Percentiles rank a stretch among this genome's conserved stretches.
phyloP scores from a whole-genome alignment of 768 basidiomycete genomes.

The Suillus subluteus region DNA sequence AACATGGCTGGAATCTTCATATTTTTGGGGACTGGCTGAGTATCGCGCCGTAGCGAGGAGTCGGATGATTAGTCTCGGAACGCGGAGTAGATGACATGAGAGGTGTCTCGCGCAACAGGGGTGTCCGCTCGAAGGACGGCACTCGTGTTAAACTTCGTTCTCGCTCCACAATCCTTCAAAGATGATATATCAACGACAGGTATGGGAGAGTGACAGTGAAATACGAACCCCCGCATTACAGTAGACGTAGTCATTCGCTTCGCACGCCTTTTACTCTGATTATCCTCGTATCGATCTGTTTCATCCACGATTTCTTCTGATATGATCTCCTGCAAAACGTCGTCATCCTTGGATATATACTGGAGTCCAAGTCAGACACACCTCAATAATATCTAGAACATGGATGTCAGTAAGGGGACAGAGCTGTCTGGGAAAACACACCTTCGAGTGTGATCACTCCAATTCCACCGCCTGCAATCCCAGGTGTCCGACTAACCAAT shows the following conservation, averaged over 20 bases:
- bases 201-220: not conserved
- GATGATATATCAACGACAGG: not conserved
- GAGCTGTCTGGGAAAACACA: slow-evolving; percentile 29
- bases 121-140: slow-evolving; percentile 37
- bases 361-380: slow-evolving; percentile 23
- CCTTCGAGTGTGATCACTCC: slow-evolving; percentile 92
- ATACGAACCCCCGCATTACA: slow-evolving; percentile 73
- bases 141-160: slow-evolving; percentile 41
- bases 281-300: slow-evolving; percentile 89
- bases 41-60: slow-evolving; percentile 8
- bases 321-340: slow-evolving; percentile 76
- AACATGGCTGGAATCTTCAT: not conserved
- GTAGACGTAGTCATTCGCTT: slow-evolving; percentile 71
- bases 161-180: slow-evolving; percentile 56
- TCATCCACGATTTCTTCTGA: slow-evolving; percentile 96
- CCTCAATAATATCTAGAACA: slow-evolving; percentile 74
- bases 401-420: not conserved
- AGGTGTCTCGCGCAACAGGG: slow-evolving; percentile 32
- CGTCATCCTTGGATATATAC: slow-evolving; percentile 3
- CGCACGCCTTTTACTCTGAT: slow-evolving; percentile 76
- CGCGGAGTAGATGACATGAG: not conserved
- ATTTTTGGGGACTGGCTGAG: slow-evolving; percentile 10
- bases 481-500: slow-evolving; percentile 83
- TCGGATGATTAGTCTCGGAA: not conserved
- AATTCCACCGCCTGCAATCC: slow-evolving; percentile 78